Conservation (phyloP, 2,329 filamentous ascomycete genomes). For the Dothideomycetidae sp. region DNA sequence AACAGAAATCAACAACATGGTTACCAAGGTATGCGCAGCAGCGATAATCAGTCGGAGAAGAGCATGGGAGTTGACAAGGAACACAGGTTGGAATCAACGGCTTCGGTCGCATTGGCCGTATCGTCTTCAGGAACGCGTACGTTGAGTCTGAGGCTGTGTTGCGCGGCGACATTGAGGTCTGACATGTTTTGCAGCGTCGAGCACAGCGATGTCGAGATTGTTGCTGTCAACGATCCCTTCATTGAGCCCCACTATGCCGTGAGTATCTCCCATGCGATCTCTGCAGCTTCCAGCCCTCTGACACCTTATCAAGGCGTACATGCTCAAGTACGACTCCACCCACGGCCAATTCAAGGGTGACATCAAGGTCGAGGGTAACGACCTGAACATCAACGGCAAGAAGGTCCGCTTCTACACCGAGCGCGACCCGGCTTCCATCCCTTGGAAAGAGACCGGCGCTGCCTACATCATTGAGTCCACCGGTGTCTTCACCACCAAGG, state of each 20-base stretch:
- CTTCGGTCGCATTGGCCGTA: constrained; percentile 98
- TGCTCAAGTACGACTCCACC: constrained; percentile 98
- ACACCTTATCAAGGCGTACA: constrained; percentile 58
- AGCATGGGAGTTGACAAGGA: constrained; percentile 12
- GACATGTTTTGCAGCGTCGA: constrained; percentile 44
- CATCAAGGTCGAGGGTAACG: constrained; percentile 56
- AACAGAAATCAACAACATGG: constrained; percentile 23
- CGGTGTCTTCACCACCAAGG: constrained; percentile 96
- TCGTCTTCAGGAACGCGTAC: constrained; percentile 95
- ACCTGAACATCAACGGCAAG: constrained; percentile 85
- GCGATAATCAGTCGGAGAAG: constrained; percentile 1
- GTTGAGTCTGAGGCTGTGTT: constrained; percentile 22
- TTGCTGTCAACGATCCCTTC: constrained; percentile 98
- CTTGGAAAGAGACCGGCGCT: constrained; percentile 76
- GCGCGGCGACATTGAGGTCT: constrained; percentile 14
- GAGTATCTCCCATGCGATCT: constrained; percentile 37
- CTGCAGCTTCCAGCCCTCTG: neutral
- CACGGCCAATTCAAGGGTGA: constrained; percentile 95
- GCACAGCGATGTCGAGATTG: constrained; percentile 77
- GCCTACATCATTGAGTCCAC: constrained; percentile 96
- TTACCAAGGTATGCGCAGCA: constrained; percentile 30
- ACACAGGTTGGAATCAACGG: constrained; percentile 95
- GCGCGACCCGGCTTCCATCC: constrained; percentile 78
- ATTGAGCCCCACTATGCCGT: constrained; percentile 96
- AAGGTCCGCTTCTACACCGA: constrained; percentile 87